Conservation (phyloP, 2,329 filamentous ascomycete species). For the Colletotrichum eremochloae region DNA sequence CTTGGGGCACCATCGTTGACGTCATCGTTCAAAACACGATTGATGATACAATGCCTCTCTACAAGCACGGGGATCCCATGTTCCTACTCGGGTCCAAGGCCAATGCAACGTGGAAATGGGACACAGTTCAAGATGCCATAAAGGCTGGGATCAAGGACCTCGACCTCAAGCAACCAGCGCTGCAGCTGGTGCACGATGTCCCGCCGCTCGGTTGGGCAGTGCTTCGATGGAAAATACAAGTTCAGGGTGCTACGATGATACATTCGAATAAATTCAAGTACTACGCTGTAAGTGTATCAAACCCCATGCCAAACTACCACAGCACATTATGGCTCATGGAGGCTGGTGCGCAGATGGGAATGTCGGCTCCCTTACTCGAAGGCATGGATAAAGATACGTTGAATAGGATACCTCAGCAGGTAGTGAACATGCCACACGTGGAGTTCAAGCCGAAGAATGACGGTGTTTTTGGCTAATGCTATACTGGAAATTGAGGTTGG, state of each 20-base stretch:
- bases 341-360: slow-evolving; percentile 11
- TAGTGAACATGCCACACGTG: slow-evolving; percentile 20
- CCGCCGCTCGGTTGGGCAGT: slow-evolving; percentile 30
- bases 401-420: neutral
- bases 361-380: slow-evolving; percentile 26
- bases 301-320: neutral
- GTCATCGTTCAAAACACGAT: slow-evolving; percentile 27
- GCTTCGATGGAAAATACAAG: slow-evolving; percentile 24
- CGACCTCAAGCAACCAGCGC: neutral
- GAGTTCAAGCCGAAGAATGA: slow-evolving; percentile 27
- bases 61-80: slow-evolving; percentile 74
- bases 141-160: slow-evolving; percentile 3
- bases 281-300: slow-evolving; percentile 21
- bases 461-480: slow-evolving; percentile 13
- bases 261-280: slow-evolving; percentile 36
- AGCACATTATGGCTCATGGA: neutral
- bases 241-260: slow-evolving; percentile 24
- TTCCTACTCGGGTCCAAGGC: slow-evolving; percentile 66
- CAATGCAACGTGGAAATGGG: slow-evolving; percentile 63
- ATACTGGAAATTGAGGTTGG: neutral
- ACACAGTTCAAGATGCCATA: slow-evolving; percentile 64
- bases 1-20: slow-evolving; percentile 55
- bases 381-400: slow-evolving; percentile 9
- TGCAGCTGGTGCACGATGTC: slow-evolving; percentile 29
- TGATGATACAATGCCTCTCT: slow-evolving; percentile 52